These are phyloP conservation scores for Grosmannia huntii DNA, from an alignment of 2,329 filamentous ascomycete genomes.

Conservation along the genomic window DNA sequence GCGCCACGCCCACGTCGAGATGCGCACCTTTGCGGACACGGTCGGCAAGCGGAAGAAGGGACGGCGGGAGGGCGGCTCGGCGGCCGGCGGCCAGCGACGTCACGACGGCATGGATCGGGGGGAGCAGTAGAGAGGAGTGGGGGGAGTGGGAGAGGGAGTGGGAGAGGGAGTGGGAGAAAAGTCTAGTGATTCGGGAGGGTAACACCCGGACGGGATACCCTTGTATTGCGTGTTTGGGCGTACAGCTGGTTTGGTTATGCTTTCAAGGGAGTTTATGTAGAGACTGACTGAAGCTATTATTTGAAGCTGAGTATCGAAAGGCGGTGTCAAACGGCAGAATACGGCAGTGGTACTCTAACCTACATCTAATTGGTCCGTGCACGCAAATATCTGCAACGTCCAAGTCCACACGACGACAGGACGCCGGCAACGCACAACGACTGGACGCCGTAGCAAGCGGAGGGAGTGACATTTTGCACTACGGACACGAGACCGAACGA, in stretches of 20 bases:
- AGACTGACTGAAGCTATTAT: too few species aligned
- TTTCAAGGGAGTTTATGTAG: too few species aligned
- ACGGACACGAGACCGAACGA: neutral
- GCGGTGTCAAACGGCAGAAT: too few species aligned
- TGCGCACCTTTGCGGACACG: constrained; percentile 68
- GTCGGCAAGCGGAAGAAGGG: constrained; percentile 37
- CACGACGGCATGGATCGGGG: constrained; percentile 61
- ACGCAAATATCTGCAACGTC: too few species aligned
- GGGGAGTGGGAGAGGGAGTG: neutral
- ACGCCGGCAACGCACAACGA: too few species aligned
- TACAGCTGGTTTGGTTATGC: neutral
- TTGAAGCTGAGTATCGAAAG: too few species aligned
- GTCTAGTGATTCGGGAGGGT: too few species aligned
- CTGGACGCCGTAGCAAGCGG: too few species aligned
- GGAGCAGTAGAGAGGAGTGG: constrained; percentile 39
- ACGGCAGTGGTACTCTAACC: too few species aligned
- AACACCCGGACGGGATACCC: neutral
- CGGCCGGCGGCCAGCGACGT: constrained; percentile 17
- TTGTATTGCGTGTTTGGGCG: neutral
- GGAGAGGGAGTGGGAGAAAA: neutral
- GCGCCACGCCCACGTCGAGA: constrained; percentile 61
- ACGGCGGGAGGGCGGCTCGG: constrained; percentile 22
- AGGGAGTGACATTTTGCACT: too few species aligned
- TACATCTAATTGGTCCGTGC: too few species aligned
- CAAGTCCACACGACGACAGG: too few species aligned